Evolutionary conservation across 352 stramenopile species (phyloP).

Genomic region (Halophytophthora polymorphica): DNA sequence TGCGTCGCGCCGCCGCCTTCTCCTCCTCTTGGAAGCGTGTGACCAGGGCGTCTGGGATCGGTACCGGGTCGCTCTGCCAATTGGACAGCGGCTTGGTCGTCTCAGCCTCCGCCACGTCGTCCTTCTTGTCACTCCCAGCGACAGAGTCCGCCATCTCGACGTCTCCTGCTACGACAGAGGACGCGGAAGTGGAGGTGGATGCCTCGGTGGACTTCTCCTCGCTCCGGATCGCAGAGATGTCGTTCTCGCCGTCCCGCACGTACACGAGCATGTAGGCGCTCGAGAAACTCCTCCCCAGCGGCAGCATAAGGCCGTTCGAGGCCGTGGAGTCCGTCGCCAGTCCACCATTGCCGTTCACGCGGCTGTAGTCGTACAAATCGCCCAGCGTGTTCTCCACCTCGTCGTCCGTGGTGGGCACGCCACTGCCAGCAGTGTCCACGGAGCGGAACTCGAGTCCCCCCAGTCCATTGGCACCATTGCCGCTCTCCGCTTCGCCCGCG

Average conservation of each 20-base stretch:
- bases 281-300: conserved; percentile 63
- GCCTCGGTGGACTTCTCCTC: conserved; percentile 1
- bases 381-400: conserved; percentile 11
- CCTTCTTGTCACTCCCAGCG: background rate
- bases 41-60: conserved; percentile 53
- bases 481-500: conserved; percentile 14
- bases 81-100: conserved; percentile 2
- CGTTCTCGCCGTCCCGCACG: conserved; percentile 72
- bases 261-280: conserved; percentile 91
- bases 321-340: conserved; percentile 6
- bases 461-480: conserved; percentile 19
- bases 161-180: conserved; percentile 12
- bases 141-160: conserved; percentile 11
- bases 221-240: conserved; percentile 54
- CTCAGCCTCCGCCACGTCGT: conserved; percentile 1
- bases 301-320: conserved; percentile 48
- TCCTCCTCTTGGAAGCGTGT: conserved; percentile 80
- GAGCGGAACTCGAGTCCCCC: conserved; percentile 42
- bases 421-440: conserved; percentile 21
- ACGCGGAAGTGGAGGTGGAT: conserved; percentile 2
- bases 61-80: conserved; percentile 36
- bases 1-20: conserved; percentile 55
- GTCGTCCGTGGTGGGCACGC: conserved; percentile 3
- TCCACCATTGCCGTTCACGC: conserved; percentile 19
- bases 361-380: conserved; percentile 47